A percentile compares a stretch with the other conserved stretches of the same genome.
Evolutionary conservation across 2,329 filamentous ascomycete genomes (phyloP).

Genomic region (Gyromitra esculenta): DNA sequence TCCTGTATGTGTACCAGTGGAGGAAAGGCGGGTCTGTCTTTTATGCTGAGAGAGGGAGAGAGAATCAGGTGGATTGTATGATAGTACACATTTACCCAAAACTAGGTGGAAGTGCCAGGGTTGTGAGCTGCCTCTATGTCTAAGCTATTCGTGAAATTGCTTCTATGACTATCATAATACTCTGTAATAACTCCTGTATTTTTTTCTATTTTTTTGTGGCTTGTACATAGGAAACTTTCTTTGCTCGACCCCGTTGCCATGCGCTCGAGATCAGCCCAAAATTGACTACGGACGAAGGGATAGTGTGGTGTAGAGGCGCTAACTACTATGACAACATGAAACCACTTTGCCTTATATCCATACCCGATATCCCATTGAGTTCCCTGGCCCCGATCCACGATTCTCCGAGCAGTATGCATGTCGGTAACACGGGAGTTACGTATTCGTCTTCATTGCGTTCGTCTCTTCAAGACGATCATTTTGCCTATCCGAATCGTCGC

Average conservation of each 20-base stretch:
- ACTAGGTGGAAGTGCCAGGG: slow-evolving; percentile 24
- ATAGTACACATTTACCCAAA: slow-evolving; percentile 11
- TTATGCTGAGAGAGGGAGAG: not conserved
- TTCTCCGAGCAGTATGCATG: too few relatives aligned
- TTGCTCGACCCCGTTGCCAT: not conserved
- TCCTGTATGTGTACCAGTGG: not conserved
- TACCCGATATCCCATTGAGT: too few relatives aligned
- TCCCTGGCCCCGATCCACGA: too few relatives aligned
- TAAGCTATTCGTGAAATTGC: slow-evolving; percentile 12
- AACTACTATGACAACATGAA: too few relatives aligned
- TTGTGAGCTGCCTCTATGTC: slow-evolving; percentile 18
- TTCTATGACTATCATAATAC: not conserved
- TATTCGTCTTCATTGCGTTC: too few relatives aligned
- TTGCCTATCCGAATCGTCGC: too few relatives aligned
- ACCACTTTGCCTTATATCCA: too few relatives aligned
- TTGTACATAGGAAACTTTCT: not conserved
- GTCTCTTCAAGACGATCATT: too few relatives aligned
- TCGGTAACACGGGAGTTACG: too few relatives aligned
- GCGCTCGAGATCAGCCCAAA: not conserved
- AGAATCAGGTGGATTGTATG: not conserved
- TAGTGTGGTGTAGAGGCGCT: too few relatives aligned
- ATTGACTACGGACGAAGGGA: not conserved
- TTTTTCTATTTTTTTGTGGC: not conserved
- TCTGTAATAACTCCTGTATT: not conserved
- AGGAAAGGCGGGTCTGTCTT: not conserved